These are phyloP conservation scores for Apiotrichum sp. DNA, from an alignment of 1,284 basidiomycete species.

Conservation along the genomic window DNA sequence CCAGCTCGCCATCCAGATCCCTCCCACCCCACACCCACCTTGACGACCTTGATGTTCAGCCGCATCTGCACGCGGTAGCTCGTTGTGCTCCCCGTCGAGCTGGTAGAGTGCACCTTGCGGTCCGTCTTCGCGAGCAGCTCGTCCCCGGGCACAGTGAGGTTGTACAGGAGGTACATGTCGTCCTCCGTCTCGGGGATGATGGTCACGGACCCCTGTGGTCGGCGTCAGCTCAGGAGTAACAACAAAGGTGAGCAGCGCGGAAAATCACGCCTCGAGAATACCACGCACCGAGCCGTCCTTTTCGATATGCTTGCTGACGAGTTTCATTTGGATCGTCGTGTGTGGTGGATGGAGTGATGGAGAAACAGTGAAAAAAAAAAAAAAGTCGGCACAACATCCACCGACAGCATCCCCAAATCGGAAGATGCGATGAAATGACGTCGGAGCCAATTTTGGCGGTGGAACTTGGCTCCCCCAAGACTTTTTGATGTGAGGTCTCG, in stretches of 20 bases:
- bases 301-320: slow-evolving; percentile 61
- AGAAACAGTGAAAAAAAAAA: neutral
- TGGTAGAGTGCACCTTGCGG: slow-evolving; percentile 65
- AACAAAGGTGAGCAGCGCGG: neutral
- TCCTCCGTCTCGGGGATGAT: slow-evolving; percentile 90
- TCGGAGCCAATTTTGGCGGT: neutral
- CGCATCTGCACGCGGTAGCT: slow-evolving; percentile 80
- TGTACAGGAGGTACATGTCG: slow-evolving; percentile 99
- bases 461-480: no score
- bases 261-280: neutral
- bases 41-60: slow-evolving; percentile 74
- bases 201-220: slow-evolving; percentile 72
- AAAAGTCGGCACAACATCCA: neutral
- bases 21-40: slow-evolving; percentile 33
- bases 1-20: no score
- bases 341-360: neutral
- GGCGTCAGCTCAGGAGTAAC: neutral
- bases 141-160: slow-evolving; percentile 87
- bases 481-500: no score
- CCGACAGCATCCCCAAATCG: no score
- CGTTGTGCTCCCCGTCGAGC: slow-evolving; percentile 86
- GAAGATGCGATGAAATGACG: neutral
- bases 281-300: slow-evolving; percentile 67
- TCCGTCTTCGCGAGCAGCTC: slow-evolving; percentile 82
- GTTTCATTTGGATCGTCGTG: slow-evolving; percentile 54